Conservation (phyloP, 169 alveolate species). For the Cryptosporidium viatorum region DNA sequence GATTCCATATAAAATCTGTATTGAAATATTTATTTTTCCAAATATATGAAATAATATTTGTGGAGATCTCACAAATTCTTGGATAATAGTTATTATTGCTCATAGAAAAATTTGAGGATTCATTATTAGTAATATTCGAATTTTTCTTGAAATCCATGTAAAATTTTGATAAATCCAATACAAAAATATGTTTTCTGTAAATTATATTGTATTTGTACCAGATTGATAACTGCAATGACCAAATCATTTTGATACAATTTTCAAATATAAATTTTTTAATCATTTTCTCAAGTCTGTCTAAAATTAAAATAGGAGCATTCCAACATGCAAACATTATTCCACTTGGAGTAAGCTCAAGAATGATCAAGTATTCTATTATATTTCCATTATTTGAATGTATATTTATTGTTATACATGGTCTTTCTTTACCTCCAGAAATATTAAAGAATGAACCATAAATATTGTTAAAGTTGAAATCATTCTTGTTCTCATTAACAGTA, state of each 20-base stretch:
- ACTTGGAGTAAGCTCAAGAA: slow-evolving; percentile 56
- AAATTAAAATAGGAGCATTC: slow-evolving; percentile 14
- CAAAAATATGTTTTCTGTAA: slow-evolving; percentile 12
- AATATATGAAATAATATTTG: slow-evolving; percentile 2
- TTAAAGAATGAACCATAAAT: slow-evolving; percentile 22
- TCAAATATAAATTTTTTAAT: slow-evolving; percentile 12
- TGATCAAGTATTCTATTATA: background rate
- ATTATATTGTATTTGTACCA: slow-evolving; percentile 30
- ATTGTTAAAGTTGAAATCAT: background rate
- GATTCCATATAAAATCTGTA: background rate
- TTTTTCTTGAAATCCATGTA: background rate
- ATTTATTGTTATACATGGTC: slow-evolving; percentile 44
- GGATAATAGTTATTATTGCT: slow-evolving; percentile 5
- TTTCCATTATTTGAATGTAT: slow-evolving; percentile 11
- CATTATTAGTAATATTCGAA: background rate
- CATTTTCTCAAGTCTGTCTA: background rate
- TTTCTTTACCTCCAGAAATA: slow-evolving; percentile 47
- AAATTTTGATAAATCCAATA: slow-evolving; percentile 27
- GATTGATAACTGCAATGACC: slow-evolving; percentile 32
- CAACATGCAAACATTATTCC: slow-evolving; percentile 29
- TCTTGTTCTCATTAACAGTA: background rate
- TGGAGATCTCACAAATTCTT: slow-evolving; percentile 28
- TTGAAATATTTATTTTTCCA: background rate
- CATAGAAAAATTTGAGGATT: background rate
- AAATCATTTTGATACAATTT: background rate